A percentile compares a stretch with the other conserved stretches of the same genome.
These are phyloP conservation scores for Ulota crispa DNA, from an alignment of 225 moss, liverwort and hornwort genomes.

Conservation along the genomic window DNA sequence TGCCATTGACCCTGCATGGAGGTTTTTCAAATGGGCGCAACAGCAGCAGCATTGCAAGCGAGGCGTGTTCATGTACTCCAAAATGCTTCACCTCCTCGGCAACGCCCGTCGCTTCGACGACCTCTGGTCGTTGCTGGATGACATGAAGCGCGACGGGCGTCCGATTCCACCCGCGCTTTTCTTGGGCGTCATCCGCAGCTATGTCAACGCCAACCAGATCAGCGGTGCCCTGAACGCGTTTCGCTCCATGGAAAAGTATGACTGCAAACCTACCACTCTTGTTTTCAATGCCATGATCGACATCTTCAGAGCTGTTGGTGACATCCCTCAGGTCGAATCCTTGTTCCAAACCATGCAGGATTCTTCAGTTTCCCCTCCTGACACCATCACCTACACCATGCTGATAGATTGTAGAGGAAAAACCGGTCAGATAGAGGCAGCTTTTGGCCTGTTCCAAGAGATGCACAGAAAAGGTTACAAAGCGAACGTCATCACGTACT, in stretches of 20 bases:
- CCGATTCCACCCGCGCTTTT: conserved; percentile 50
- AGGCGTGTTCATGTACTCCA: conserved; percentile 65
- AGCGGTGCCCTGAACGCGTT: conserved; percentile 53
- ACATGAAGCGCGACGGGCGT: conserved; percentile 61
- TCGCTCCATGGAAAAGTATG: conserved; percentile 45
- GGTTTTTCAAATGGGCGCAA: conserved; percentile 86
- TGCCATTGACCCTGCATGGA: conserved; percentile 51
- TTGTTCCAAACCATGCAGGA: conserved; percentile 48
- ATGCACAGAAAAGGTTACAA: conserved; percentile 63
- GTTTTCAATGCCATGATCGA: conserved; percentile 48
- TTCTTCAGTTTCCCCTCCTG: conserved; percentile 47
- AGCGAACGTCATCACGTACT: conserved; percentile 64
- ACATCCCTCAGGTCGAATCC: conserved; percentile 32
- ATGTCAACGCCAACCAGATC: conserved; percentile 50
- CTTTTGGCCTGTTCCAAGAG: conserved; percentile 63
- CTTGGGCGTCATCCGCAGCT: conserved; percentile 70
- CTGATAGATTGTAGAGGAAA: conserved; percentile 63
- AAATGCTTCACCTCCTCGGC: conserved; percentile 60
- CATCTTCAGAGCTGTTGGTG: conserved; percentile 22
- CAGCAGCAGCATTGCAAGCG: conserved; percentile 74
- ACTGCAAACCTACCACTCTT: conserved; percentile 45
- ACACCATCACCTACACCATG: conserved; percentile 64
- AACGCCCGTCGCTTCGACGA: conserved; percentile 65
- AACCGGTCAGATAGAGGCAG: conserved; percentile 54
- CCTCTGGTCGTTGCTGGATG: conserved; percentile 60